Evolutionary conservation across 805 yeast species (phyloP).

Genomic region (Candida schatavii): DNA sequence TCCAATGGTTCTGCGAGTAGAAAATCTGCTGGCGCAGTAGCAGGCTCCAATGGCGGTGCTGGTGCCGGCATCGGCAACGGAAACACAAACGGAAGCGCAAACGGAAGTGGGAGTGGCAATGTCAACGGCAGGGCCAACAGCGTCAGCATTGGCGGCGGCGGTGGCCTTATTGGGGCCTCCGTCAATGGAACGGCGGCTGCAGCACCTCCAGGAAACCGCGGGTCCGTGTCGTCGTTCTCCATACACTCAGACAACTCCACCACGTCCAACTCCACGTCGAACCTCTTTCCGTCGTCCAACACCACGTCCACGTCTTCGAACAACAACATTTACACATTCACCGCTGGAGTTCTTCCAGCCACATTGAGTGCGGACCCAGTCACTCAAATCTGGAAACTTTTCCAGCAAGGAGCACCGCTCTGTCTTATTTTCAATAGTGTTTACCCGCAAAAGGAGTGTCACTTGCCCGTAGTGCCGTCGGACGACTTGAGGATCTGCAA

Average conservation of each 20-base stretch:
- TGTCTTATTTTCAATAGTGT: constrained; percentile 80
- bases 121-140: constrained; percentile 9
- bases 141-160: constrained; percentile 9
- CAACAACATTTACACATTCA: constrained; percentile 52
- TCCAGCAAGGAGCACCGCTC: constrained; percentile 90
- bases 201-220: constrained; percentile 24
- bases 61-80: too few species aligned
- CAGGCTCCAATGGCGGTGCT: too few species aligned
- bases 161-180: background rate
- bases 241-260: constrained; percentile 33
- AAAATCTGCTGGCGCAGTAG: too few species aligned
- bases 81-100: constrained; percentile 14
- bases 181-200: constrained; percentile 8
- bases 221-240: constrained; percentile 33
- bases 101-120: background rate
- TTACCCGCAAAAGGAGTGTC: constrained; percentile 40
- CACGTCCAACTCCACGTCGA: constrained; percentile 14
- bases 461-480: constrained; percentile 63
- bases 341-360: constrained; percentile 76
- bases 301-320: constrained; percentile 17
- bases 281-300: constrained; percentile 18
- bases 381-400: constrained; percentile 81
- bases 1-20: background rate
- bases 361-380: constrained; percentile 84
- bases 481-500: constrained; percentile 85